These are phyloP conservation scores for Leishmania martiniquensis DNA, from an alignment of 208 protist genomes.

Conservation along the genomic window DNA sequence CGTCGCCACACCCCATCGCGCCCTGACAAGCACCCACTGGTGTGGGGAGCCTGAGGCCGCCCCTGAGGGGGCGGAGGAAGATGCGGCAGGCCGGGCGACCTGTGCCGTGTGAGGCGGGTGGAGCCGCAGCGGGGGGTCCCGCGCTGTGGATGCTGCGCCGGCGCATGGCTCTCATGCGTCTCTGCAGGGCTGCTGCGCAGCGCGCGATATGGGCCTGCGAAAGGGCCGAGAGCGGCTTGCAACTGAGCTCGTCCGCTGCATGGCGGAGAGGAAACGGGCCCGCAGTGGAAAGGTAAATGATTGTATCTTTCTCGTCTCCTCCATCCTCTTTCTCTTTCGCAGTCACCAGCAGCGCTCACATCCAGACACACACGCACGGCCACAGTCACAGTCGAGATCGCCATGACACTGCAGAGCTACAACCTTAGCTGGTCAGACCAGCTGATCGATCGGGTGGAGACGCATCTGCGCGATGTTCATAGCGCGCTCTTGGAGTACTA, in stretches of 20 bases:
- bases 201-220: not conserved
- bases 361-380: not conserved
- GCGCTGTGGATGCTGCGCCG: not conserved
- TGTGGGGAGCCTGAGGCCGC: no score
- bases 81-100: no score
- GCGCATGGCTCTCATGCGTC: not conserved
- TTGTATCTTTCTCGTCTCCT: not conserved
- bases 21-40: no score
- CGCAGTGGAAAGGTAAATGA: not conserved
- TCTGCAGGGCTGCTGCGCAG: not conserved
- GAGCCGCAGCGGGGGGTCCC: no score
- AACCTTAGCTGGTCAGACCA: conserved; percentile 75
- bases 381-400: no score
- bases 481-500: conserved; percentile 68
- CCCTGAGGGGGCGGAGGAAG: no score
- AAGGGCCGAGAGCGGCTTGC: not conserved
- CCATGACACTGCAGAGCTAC: conserved; percentile 76
- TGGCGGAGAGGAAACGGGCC: not conserved
- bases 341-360: not conserved
- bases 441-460: conserved; percentile 71
- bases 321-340: not conserved
- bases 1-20: no score
- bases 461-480: conserved; percentile 76
- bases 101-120: no score
- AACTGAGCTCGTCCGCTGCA: not conserved